phyloP scores from a whole-genome alignment of 225 moss, liverwort and hornwort species.

The Polytrichum formosum region DNA sequence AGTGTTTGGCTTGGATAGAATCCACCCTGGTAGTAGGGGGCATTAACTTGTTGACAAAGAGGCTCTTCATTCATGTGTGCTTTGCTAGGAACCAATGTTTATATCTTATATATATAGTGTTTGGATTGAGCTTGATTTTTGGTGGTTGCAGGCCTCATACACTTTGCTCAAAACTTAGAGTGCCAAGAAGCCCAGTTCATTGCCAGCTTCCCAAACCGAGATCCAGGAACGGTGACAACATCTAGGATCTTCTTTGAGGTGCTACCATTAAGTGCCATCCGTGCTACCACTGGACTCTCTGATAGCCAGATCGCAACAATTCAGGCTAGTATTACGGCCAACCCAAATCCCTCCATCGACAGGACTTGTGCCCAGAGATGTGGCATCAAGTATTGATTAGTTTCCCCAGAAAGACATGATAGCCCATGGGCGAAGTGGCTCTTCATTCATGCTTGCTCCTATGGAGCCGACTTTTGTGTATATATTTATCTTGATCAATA shows the following conservation, averaged over 20 bases:
- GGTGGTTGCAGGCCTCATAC: slow-evolving; percentile 23
- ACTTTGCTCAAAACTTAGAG: slow-evolving; percentile 36
- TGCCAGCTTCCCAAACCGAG: slow-evolving; percentile 38
- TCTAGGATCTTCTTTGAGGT: slow-evolving; percentile 16
- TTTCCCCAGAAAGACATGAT: too few relatives aligned
- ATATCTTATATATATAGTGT: too few relatives aligned
- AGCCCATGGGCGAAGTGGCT: too few relatives aligned
- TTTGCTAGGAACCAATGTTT: too few relatives aligned
- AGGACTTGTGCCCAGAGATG: slow-evolving; percentile 18
- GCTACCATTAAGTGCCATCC: slow-evolving; percentile 7
- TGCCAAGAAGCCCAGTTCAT: slow-evolving; percentile 44
- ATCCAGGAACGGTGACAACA: slow-evolving; percentile 34
- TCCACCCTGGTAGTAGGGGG: too few relatives aligned
- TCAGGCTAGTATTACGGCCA: not conserved
- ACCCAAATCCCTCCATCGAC: slow-evolving; percentile 34
- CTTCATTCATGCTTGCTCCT: too few relatives aligned
- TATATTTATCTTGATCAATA: too few relatives aligned
- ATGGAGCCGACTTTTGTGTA: too few relatives aligned
- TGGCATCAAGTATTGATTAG: slow-evolving; percentile 17
- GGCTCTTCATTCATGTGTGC: too few relatives aligned
- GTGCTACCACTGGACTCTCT: slow-evolving; percentile 18
- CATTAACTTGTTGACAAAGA: too few relatives aligned
- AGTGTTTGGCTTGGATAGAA: too few relatives aligned
- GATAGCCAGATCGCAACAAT: slow-evolving; percentile 16
- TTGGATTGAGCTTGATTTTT: too few relatives aligned